Evolutionary conservation across 2,329 filamentous ascomycete genomes (phyloP).

Genomic region (Lecanosticta acicola): DNA sequence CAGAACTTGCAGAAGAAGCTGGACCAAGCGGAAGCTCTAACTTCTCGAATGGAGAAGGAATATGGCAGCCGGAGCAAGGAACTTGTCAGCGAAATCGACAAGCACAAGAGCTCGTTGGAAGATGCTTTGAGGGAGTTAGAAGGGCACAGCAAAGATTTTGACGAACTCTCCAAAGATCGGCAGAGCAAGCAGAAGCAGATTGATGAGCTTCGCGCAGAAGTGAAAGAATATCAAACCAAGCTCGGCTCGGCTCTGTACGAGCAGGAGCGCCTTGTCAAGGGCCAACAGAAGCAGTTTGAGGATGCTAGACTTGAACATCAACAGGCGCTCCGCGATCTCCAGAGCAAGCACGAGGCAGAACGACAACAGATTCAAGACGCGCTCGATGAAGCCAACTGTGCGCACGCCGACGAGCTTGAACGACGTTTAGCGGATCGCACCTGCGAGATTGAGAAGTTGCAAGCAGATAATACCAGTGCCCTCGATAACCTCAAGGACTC

Average conservation of each 20-base stretch:
- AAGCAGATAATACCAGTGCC: neutral
- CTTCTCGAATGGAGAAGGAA: constrained; percentile 4
- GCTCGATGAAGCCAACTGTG: neutral
- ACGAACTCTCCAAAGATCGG: constrained; percentile 7
- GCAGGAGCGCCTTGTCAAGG: constrained; percentile 3
- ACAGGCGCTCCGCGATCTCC: neutral
- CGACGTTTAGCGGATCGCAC: too few species aligned
- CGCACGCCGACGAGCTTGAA: too few species aligned
- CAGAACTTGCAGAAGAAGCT: constrained; percentile 16
- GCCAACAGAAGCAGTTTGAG: neutral
- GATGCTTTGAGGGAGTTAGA: constrained; percentile 11
- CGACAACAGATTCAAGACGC: constrained; percentile 2
- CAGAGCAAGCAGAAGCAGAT: constrained; percentile 6
- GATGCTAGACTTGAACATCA: neutral
- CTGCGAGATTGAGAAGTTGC: too few species aligned
- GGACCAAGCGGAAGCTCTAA: constrained; percentile 13
- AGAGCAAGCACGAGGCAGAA: constrained; percentile 6
- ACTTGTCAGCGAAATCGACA: constrained; percentile 12
- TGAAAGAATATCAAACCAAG: constrained; percentile 11
- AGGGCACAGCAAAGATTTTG: constrained; percentile 8
- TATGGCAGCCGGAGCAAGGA: constrained; percentile 7
- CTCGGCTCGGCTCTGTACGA: constrained; percentile 6
- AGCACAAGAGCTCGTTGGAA: constrained; percentile 12
- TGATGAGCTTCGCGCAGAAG: constrained; percentile 4
- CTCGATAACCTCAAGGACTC: neutral